Percentiles rank a stretch among this genome's conserved stretches.
These are phyloP conservation scores for Takashimella koratensis DNA, from an alignment of 1,284 basidiomycete genomes.

Conservation along the genomic window DNA sequence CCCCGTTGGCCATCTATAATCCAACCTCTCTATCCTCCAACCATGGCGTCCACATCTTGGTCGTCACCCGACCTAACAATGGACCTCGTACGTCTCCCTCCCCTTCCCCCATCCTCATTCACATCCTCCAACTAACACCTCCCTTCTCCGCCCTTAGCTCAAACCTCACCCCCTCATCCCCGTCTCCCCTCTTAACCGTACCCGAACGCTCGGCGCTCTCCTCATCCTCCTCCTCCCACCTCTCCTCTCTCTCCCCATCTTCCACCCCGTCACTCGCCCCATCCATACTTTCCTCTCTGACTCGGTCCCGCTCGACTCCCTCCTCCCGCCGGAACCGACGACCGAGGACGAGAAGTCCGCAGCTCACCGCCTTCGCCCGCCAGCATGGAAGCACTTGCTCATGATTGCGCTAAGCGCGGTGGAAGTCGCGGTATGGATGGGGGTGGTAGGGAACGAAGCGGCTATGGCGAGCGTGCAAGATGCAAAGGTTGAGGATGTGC, in stretches of 20 bases:
- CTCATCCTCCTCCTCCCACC: slow-evolving; percentile 24
- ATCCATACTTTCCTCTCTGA: slow-evolving; percentile 24
- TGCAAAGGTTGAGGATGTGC: slow-evolving; percentile 14
- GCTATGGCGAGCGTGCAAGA: slow-evolving; percentile 10
- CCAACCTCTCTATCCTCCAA: no score
- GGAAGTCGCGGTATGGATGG: slow-evolving; percentile 35
- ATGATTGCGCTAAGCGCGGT: slow-evolving; percentile 24
- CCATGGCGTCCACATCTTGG: neutral
- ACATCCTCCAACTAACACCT: neutral
- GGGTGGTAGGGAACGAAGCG: slow-evolving; percentile 25
- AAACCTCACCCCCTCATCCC: neutral
- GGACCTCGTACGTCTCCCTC: no score
- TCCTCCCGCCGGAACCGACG: slow-evolving; percentile 22
- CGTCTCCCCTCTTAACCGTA: slow-evolving; percentile 1
- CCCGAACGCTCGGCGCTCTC: slow-evolving; percentile 30
- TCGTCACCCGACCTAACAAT: neutral
- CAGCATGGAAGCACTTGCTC: slow-evolving; percentile 27
- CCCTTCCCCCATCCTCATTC: neutral
- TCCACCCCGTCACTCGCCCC: slow-evolving; percentile 17
- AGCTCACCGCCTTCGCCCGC: slow-evolving; percentile 8
- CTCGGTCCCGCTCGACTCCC: slow-evolving; percentile 25
- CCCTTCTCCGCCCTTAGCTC: neutral
- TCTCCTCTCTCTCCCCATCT: slow-evolving; percentile 22
- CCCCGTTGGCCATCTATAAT: no score
- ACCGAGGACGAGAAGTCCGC: slow-evolving; percentile 11